A percentile compares a stretch with the other conserved stretches of the same genome.
phyloP scores from a whole-genome alignment of 257 asterid genomes.

The Leptodermis oblonga region DNA sequence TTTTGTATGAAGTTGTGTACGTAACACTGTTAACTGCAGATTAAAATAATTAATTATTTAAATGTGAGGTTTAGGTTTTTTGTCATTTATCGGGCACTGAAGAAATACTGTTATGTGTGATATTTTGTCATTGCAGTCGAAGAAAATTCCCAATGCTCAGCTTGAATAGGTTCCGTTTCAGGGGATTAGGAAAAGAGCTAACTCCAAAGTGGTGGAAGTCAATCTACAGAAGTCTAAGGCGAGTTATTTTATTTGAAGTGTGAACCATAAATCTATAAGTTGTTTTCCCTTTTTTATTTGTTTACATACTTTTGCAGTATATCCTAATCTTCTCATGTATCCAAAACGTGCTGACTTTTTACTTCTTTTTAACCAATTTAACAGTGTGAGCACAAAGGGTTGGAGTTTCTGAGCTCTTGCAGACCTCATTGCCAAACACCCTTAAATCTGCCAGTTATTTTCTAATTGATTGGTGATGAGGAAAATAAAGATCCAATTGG shows the following conservation, averaged over 20 bases:
- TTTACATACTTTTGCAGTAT: not conserved
- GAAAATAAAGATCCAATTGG: constrained; percentile 40
- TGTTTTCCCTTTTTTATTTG: not conserved
- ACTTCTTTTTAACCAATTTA: constrained; percentile 16
- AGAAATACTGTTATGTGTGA: not conserved
- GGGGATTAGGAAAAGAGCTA: constrained; percentile 81
- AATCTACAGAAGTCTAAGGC: constrained; percentile 73
- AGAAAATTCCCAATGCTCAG: constrained; percentile 66
- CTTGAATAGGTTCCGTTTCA: constrained; percentile 88
- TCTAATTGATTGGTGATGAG: constrained; percentile 53
- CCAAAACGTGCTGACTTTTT: constrained; percentile 7
- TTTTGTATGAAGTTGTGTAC: no score
- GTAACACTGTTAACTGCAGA: no score
- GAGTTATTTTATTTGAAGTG: constrained; percentile 13
- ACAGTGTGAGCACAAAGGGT: constrained; percentile 76
- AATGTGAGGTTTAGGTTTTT: not conserved
- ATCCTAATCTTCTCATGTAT: constrained; percentile 10
- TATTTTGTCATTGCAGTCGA: constrained; percentile 51
- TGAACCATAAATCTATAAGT: not conserved
- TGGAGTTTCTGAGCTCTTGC: constrained; percentile 68
- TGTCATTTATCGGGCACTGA: constrained; percentile 1
- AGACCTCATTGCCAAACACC: constrained; percentile 93
- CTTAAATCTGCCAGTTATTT: constrained; percentile 49
- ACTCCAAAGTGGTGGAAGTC: constrained; percentile 97
- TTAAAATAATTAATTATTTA: not conserved